Conservation (phyloP, 345 rosid species). For the Hibiscus mutabilis region DNA sequence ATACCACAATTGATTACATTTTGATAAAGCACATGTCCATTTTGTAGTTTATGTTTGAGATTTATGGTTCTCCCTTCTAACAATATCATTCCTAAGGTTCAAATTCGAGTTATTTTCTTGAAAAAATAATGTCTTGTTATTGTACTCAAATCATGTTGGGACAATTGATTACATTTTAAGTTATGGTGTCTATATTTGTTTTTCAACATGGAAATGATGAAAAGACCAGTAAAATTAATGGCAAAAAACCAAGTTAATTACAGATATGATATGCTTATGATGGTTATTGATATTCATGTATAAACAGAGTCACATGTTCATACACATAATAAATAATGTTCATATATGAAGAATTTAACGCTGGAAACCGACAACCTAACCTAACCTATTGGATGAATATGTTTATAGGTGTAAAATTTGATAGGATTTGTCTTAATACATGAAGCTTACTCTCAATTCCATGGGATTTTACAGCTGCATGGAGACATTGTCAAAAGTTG, state of each 20-base stretch:
- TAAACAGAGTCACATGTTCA: neutral
- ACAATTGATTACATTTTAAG: too few relatives aligned
- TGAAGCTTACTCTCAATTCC: neutral
- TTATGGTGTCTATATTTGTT: neutral
- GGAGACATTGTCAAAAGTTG: too few relatives aligned
- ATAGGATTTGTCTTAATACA: slow-evolving; percentile 1
- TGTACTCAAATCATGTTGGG: too few relatives aligned
- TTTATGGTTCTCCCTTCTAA: too few relatives aligned
- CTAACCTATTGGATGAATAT: neutral
- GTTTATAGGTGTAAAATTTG: neutral
- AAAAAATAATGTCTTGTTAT: too few relatives aligned
- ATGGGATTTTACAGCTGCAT: neutral
- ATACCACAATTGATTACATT: too few relatives aligned
- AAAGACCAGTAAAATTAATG: too few relatives aligned
- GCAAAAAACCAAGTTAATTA: neutral
- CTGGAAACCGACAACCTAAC: neutral
- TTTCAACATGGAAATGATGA: neutral
- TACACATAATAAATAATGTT: neutral
- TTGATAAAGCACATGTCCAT: too few relatives aligned
- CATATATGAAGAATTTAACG: neutral
- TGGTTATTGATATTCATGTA: neutral
- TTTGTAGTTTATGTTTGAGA: too few relatives aligned
- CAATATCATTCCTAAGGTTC: too few relatives aligned
- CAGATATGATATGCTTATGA: neutral
- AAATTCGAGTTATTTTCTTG: too few relatives aligned